Base-by-base conservation (phyloP, 1,284 basidiomycete genomes). In the Leucoagaricus sp. region DNA sequence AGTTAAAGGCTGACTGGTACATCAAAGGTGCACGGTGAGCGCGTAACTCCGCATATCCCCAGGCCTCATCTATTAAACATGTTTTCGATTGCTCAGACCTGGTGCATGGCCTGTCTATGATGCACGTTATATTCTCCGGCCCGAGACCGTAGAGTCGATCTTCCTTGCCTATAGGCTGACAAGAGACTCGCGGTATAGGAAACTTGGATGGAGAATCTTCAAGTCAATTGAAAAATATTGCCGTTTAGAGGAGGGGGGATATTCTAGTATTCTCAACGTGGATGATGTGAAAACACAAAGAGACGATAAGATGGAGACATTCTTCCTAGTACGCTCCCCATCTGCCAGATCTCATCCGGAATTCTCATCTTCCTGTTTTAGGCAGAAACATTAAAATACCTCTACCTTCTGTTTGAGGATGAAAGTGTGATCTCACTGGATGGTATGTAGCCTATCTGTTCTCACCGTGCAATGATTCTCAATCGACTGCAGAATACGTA, bases 301-400 rank as follows among this genome's bases (percentile, higher is more conserved):
- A 60, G 86, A 93, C 56, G 94, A 98, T 69, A 89, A 91, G 70
- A 97, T 98, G 94, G 96, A 98, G 75, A 97, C 96, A 9, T 98
- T 96, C 76, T 84, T 94, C 74, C 78, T 96, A 79, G 91, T 92
- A 60, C 50, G 85, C n/a, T 73, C 40, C 53, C 38, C 29, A 12
- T 42, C 15, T 45, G 50, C 10, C 29, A 34, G n/a, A 12, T 58
- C 40, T 28, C 3, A n/a, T 25, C 31, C 6, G 19, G 17, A n/a
- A 17, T 9, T 13, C 33, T 45, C 26, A 15, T 60, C 17, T 53
- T 44, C 44, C 10, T 44, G 31, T 57, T 44, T 53, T 55, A 89
- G 86, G 89, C 89, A 65, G 95, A 98, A 74, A 98, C 95, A 4
- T 74, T 98, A 57, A 98, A 99, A 72, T 99, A 99, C 72, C 76